These are phyloP conservation scores for Paxillus ammoniavirescens DNA, from an alignment of 768 basidiomycete species.

Conservation along the genomic window DNA sequence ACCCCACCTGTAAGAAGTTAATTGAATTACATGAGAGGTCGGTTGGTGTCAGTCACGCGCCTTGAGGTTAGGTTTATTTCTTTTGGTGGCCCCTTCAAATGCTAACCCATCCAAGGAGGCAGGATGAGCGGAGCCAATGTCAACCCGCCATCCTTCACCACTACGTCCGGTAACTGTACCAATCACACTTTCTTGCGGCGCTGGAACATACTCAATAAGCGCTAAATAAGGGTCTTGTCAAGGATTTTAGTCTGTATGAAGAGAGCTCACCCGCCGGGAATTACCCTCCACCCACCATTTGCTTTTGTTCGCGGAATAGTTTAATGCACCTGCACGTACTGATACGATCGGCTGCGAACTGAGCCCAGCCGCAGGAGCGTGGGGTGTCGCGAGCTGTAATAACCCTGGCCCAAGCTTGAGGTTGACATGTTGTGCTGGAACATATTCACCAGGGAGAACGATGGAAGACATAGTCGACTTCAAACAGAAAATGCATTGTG, in stretches of 20 bases:
- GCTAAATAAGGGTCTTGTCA: neutral
- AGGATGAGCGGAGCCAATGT: conserved; percentile 86
- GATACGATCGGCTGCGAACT: conserved; percentile 43
- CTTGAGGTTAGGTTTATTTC: conserved; percentile 93
- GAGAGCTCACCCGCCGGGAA: conserved; percentile 67
- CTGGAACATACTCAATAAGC: conserved; percentile 77
- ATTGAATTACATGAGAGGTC: conserved; percentile 1
- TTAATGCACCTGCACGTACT: conserved; percentile 68
- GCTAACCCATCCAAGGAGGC: conserved; percentile 88
- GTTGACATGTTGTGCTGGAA: conserved; percentile 73
- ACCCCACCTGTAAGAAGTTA: conserved; percentile 65
- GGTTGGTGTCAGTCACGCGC: conserved; percentile 35
- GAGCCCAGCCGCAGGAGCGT: conserved; percentile 15
- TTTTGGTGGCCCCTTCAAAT: conserved; percentile 94
- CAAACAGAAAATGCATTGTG: conserved; percentile 6
- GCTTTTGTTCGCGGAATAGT: conserved; percentile 68
- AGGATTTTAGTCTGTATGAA: neutral
- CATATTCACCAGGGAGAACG: conserved; percentile 79
- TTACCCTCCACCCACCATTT: conserved; percentile 91
- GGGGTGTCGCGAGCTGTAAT: conserved; percentile 43
- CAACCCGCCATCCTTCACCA: conserved; percentile 91
- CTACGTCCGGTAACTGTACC: conserved; percentile 77
- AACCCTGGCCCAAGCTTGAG: conserved; percentile 88
- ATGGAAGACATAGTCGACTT: conserved; percentile 42
- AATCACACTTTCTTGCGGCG: conserved; percentile 85